A percentile compares a stretch with the other conserved stretches of the same genome.
These are phyloP conservation scores for Cryptococcus sp. DNA, from an alignment of 1,284 basidiomycete species.

Conservation along the genomic window DNA sequence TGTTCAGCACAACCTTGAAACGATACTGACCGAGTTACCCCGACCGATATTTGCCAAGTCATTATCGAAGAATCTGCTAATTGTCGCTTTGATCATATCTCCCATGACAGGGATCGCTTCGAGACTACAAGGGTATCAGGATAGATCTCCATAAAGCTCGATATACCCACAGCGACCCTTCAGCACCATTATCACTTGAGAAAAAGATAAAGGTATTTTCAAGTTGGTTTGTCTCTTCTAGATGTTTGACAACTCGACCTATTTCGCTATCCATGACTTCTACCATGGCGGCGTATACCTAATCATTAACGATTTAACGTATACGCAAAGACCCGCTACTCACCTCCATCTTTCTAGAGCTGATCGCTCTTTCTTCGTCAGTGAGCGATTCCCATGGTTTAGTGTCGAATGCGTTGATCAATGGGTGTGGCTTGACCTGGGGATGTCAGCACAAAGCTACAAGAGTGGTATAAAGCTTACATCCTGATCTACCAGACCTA, in stretches of 20 bases:
- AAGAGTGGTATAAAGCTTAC: conserved; percentile 1
- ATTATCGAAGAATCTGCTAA: conserved; percentile 14
- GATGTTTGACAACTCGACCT: conserved; percentile 22
- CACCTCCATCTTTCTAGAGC: conserved; percentile 32
- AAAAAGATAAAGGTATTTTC: conserved; percentile 42
- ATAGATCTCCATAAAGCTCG: not conserved
- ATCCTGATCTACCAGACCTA: conserved; percentile 23
- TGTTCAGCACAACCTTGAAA: too few species aligned
- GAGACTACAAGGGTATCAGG: conserved; percentile 2
- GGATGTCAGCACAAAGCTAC: not conserved
- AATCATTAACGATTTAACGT: not conserved
- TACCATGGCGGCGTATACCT: conserved; percentile 39
- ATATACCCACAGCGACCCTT: conserved; percentile 29
- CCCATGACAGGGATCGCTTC: conserved; percentile 16
- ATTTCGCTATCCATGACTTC: conserved; percentile 36
- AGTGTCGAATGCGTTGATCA: conserved; percentile 12
- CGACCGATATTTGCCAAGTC: conserved; percentile 7
- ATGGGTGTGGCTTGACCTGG: conserved; percentile 16
- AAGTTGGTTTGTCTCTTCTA: conserved; percentile 18
- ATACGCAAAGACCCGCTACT: conserved; percentile 1
- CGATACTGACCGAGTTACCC: conserved; percentile 13
- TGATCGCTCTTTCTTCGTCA: conserved; percentile 19
- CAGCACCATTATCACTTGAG: conserved; percentile 39
- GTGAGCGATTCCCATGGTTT: conserved; percentile 25
- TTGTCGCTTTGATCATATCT: not conserved